Evolutionary conservation across 352 stramenopile genomes (phyloP).

Genomic region (Phytophthora cajani): DNA sequence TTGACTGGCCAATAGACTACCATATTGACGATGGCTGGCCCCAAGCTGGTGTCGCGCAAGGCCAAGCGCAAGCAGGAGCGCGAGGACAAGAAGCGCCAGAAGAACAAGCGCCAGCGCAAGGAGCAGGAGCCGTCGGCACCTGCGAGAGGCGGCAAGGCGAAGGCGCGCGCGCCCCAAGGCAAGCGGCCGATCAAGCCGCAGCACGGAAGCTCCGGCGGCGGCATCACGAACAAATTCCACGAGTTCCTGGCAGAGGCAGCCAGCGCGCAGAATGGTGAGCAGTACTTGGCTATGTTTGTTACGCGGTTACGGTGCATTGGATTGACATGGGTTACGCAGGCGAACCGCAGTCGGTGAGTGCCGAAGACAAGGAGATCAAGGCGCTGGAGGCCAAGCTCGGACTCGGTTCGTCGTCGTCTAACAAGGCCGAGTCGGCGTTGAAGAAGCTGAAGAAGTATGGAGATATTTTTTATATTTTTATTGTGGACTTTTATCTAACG

Average conservation of each 20-base stretch:
- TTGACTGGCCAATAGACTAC: slow-evolving; percentile 28
- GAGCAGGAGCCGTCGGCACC: slow-evolving; percentile 10
- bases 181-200: slow-evolving; percentile 22
- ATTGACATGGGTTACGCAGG: slow-evolving; percentile 9
- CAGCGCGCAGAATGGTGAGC: slow-evolving; percentile 19
- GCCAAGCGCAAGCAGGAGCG: slow-evolving; percentile 82
- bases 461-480: background rate
- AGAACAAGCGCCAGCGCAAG: slow-evolving; percentile 65
- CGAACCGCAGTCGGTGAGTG: slow-evolving; percentile 35
- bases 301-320: background rate
- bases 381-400: slow-evolving; percentile 78
- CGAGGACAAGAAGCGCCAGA: slow-evolving; percentile 78
- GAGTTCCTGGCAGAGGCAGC: slow-evolving; percentile 78
- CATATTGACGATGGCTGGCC: slow-evolving; percentile 28
- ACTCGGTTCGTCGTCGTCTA: slow-evolving; percentile 35
- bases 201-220: slow-evolving; percentile 3
- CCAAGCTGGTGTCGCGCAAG: slow-evolving; percentile 59
- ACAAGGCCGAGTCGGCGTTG: slow-evolving; percentile 53
- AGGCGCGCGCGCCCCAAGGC: background rate
- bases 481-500: background rate
- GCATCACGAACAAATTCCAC: slow-evolving; percentile 81
- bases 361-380: slow-evolving; percentile 73
- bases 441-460: slow-evolving; percentile 77
- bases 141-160: slow-evolving; percentile 9
- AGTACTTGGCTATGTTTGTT: background rate